Evolutionary conservation across 1,139 yeast species (phyloP).

Genomic region (Pichia sp.): DNA sequence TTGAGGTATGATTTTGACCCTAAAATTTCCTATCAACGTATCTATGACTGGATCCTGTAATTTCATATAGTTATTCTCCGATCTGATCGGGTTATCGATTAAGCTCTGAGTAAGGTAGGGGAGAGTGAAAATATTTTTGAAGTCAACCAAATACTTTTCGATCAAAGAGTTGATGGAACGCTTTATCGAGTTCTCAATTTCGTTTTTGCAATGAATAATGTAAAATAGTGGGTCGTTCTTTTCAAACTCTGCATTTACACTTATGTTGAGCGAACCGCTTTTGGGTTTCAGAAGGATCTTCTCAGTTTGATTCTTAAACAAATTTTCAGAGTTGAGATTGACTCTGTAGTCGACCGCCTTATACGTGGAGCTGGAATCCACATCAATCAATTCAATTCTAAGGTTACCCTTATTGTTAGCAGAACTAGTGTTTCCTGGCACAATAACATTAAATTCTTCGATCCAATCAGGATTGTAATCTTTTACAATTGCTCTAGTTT

Average conservation of each 20-base stretch:
- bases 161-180: constrained; percentile 28
- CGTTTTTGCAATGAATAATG: constrained; percentile 22
- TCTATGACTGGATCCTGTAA: constrained; percentile 25
- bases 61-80: constrained; percentile 20
- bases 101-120: constrained; percentile 25
- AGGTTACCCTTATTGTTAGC: constrained; percentile 1
- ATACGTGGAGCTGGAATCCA: constrained; percentile 19
- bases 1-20: constrained; percentile 22
- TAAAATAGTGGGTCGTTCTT: constrained; percentile 29
- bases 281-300: constrained; percentile 26
- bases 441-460: constrained; percentile 53
- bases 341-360: constrained; percentile 24
- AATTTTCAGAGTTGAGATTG: constrained; percentile 16
- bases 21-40: constrained; percentile 23
- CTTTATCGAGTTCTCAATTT: constrained; percentile 25
- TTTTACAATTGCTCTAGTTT: constrained; percentile 61
- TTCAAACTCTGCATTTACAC: constrained; percentile 25
- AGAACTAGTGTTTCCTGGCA: background rate
- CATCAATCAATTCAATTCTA: constrained; percentile 23
- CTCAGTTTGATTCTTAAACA: constrained; percentile 29
- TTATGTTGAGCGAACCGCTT: constrained; percentile 27
- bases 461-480: constrained; percentile 81
- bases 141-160: constrained; percentile 23
- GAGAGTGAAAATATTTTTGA: constrained; percentile 27
- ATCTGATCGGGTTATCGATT: constrained; percentile 20